Conservation (phyloP, 345 rosid species). For the Eucalyptus paniculata region DNA sequence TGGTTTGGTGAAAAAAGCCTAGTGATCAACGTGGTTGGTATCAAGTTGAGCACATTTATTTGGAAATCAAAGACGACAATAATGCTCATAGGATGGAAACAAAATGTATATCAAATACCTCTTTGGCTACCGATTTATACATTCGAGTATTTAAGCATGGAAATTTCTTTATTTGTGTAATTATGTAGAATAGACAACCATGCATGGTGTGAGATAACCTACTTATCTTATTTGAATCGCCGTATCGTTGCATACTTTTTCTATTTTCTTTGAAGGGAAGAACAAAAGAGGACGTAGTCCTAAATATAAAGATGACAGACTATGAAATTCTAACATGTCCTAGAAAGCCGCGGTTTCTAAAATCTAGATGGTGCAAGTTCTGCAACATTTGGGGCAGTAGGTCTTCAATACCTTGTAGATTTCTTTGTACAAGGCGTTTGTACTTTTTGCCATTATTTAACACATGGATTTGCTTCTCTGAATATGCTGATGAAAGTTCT, state of each 20-base stretch:
- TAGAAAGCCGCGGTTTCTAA: background rate
- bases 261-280: background rate
- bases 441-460: background rate
- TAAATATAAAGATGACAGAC: background rate
- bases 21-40: rapidly evolving
- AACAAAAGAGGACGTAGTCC: background rate
- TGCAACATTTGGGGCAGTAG: background rate
- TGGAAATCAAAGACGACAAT: background rate
- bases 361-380: background rate
- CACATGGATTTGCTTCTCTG: background rate
- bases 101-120: background rate
- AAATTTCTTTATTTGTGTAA: background rate
- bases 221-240: background rate
- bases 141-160: rapidly evolving
- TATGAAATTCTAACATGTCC: background rate
- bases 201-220: too few relatives aligned
- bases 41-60: background rate
- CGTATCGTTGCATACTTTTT: background rate
- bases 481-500: background rate
- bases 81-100: background rate
- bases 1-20: background rate
- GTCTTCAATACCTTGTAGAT: background rate
- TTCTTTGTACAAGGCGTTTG: background rate
- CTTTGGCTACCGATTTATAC: background rate
- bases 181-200: background rate